Base-by-base conservation (phyloP, 345 rosid genomes). In the sweet orange (Citrus sinensis) region DNA sequence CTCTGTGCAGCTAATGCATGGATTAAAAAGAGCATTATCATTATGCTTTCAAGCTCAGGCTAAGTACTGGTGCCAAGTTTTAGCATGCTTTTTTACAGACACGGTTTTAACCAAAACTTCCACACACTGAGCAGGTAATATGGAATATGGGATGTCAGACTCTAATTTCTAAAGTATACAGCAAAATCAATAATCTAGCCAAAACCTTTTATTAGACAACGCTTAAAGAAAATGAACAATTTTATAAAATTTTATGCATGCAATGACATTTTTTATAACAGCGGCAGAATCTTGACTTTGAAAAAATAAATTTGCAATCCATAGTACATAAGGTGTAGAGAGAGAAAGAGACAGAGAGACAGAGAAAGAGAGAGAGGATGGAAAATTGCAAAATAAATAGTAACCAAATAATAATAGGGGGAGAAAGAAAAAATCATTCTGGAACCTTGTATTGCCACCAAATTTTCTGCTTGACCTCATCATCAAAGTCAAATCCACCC, bases 381-480 rank as follows among this genome's bases (percentile, higher is more conserved):
- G 49, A 9, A 73, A 65, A 62, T 20, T 30, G 37, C 27, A 68
- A 73, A 25, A 73, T 17, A 16, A 4, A 66, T 59, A 59, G 67
- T 13, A 35, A 54, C 49, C 39, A 7, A 56, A 27, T 25, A 54
- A 54, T 4, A 8, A 1, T 20, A 72, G 40, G 34, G 54, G 9
- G 17, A 35, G 40, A 35, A 64, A 67, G 60, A 27, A 56, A 46
- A 76, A 39, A 81, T 69, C 24, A 70, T 46, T 29, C 17, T 22
- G 1, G 56, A 79, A 93, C 98, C 94, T 93, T 88, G 85, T 93
- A 93, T 76, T 93, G 93, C 97, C 93, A 90, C 98, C 98, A 93
- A 78, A 93, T 86, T 79, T 88, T 95, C 92, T 86, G 89, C 83
- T 90, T 95, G 80, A 95, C 86, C 77, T 92, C 93, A 74, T 91